phyloP scores from a whole-genome alignment of 768 basidiomycete genomes.

The Dendrothele bispora region DNA sequence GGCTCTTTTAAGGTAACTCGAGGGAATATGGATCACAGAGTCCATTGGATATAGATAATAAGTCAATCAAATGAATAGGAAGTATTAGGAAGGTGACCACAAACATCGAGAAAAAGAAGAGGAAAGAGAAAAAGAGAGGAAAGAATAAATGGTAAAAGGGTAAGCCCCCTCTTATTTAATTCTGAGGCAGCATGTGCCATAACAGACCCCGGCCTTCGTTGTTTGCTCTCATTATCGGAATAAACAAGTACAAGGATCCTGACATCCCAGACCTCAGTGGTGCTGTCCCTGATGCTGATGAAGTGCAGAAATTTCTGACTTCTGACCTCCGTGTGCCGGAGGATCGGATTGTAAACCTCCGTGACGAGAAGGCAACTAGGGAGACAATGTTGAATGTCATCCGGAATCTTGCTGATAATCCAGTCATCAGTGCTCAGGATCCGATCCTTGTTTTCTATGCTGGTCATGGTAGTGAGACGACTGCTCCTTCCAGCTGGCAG shows the following conservation, averaged over 20 bases:
- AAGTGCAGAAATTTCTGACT: conserved; percentile 19
- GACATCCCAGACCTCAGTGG: conserved; percentile 17
- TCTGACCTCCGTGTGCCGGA: conserved; percentile 13
- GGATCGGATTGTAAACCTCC: conserved; percentile 20
- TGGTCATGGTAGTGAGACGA: conserved; percentile 26
- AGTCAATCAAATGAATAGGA: no score
- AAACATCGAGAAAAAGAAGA: no score
- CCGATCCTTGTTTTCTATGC: conserved; percentile 28
- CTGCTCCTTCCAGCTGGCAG: conserved; percentile 12
- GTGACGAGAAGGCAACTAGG: conserved; percentile 24
- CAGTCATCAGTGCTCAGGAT: conserved; percentile 12
- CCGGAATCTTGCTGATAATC: conserved; percentile 9
- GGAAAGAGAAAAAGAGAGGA: no score
- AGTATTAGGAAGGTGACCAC: no score
- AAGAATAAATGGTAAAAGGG: no score
- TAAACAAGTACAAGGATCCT: conserved; percentile 20
- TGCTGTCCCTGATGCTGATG: conserved; percentile 28
- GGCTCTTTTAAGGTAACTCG: no score
- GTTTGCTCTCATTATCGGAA: conserved; percentile 30
- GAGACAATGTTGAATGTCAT: conserved; percentile 16
- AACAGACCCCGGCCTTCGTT: conserved; percentile 1
- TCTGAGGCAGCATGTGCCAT: no score
- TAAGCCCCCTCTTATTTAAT: no score
- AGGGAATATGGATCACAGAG: no score
- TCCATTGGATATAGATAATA: no score